phyloP scores from a whole-genome alignment of 768 basidiomycete species.

The Russula ochroleuca region DNA sequence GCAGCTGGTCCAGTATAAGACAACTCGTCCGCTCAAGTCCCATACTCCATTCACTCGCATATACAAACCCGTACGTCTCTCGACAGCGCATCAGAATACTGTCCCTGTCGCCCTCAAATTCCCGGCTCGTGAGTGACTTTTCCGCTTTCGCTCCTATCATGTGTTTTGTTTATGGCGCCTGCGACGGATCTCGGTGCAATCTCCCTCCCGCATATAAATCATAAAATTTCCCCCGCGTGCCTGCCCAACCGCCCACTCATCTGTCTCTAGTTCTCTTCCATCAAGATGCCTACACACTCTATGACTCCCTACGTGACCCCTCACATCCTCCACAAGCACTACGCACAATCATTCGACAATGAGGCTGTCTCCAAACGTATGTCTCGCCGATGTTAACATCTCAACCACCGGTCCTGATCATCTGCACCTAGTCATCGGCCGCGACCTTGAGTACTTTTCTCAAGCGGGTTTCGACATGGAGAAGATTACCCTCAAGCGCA shows the following conservation, averaged over 20 bases:
- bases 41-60: background rate
- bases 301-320: constrained; percentile 84
- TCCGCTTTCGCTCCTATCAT: constrained; percentile 2
- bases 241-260: background rate
- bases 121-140: constrained; percentile 8
- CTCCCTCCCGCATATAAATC: background rate
- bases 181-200: constrained; percentile 16
- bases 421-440: constrained; percentile 67
- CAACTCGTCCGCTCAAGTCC: constrained; percentile 3
- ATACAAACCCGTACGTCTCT: background rate
- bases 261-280: constrained; percentile 4
- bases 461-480: constrained; percentile 99
- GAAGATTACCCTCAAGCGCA: constrained; percentile 92
- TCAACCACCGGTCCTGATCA: constrained; percentile 19
- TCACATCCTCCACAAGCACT: constrained; percentile 83
- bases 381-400: constrained; percentile 30
- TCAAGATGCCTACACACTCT: constrained; percentile 62
- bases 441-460: constrained; percentile 95
- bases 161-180: background rate
- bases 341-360: constrained; percentile 68
- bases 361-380: constrained; percentile 57
- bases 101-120: background rate
- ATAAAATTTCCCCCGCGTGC: constrained; percentile 11
- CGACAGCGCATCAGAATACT: background rate
- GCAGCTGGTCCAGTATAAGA: constrained; percentile 17